These are phyloP conservation scores for Wickerhamomyces subpelliculosus DNA, from an alignment of 805 yeast genomes.

Conservation along the genomic window DNA sequence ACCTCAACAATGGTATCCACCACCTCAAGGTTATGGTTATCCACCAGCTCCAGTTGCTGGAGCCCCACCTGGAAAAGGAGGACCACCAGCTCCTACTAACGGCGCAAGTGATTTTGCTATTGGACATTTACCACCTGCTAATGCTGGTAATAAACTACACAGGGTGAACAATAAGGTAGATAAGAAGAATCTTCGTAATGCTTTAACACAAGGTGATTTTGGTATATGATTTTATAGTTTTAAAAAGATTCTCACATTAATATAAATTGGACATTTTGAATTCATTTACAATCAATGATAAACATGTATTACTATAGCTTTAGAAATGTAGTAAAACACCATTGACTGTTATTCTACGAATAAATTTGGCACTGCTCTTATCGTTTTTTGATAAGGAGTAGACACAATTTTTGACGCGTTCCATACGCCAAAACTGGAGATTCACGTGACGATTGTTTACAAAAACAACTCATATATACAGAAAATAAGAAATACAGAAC, in stretches of 20 bases:
- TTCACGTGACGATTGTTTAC: slow-evolving; percentile 14
- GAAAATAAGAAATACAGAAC: background rate
- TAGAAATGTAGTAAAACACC: no score
- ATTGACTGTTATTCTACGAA: no score
- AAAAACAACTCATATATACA: background rate
- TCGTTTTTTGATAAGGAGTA: no score
- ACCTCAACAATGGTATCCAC: slow-evolving; percentile 10
- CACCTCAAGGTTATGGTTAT: slow-evolving; percentile 15
- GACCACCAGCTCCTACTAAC: slow-evolving; percentile 6
- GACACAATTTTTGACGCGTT: slow-evolving; percentile 3
- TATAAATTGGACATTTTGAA: no score
- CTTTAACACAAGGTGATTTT: slow-evolving; percentile 58
- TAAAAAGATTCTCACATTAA: background rate
- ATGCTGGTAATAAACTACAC: slow-evolving; percentile 38
- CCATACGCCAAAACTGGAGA: background rate
- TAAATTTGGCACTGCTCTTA: background rate
- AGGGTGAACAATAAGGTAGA: slow-evolving; percentile 33
- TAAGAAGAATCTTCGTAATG: slow-evolving; percentile 55
- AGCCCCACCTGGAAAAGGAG: slow-evolving; percentile 11
- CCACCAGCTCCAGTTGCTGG: slow-evolving; percentile 5
- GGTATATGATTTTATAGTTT: slow-evolving; percentile 40
- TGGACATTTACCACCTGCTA: slow-evolving; percentile 39
- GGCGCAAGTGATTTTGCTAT: slow-evolving; percentile 36
- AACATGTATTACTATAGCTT: no score
- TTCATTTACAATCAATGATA: no score